Evolutionary conservation across 2,329 filamentous ascomycete species (phyloP), one percentile per base, ranked within the genome.

Genomic region (Mariannaea sp.): DNA sequence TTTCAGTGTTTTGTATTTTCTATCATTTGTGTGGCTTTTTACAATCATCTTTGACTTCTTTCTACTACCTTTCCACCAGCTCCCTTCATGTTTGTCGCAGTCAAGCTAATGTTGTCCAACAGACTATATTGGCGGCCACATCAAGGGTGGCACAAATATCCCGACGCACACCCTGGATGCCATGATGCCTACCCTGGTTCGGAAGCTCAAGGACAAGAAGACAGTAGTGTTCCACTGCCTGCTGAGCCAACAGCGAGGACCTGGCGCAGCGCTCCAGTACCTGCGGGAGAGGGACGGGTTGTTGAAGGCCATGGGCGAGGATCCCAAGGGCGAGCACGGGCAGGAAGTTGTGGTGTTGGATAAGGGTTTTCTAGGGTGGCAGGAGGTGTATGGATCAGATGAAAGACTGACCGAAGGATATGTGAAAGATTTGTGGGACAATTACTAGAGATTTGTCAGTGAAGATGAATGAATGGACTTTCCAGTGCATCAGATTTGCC

Each of bases 201-300:
- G 90, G 51, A 85, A 82, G 36, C 81, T 97, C 41, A 77, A 84
- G 60, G 85, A 87, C 68, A 92, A 91, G 71, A 84, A 94, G 50
- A 87, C 82, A 9, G 91, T 99, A 12, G 84, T 99, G 1, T 99
- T 99, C 72, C 94, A 99, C 75, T 99, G 94, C 73, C 89, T 90
- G 14, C 77, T 97, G 49, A 93, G 88, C 62, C 94, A 97, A 76
- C 89, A 96, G 75, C 81, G 94, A 1, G 94, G 94, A 0, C 94
- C 94, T 0, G 82, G 82, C 44, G 92, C 93, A 3, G 94, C 94
- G 3, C 74, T 96, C 62, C 80, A 81, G 65, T 97, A 97, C 71
- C 63, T 92, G 56, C 77, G 88, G 29, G 88, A 92, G 74, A 79
- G 85, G 40, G 84, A 88, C 61, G 76, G 80, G 12, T 55, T 77